Base-by-base conservation (phyloP, 805 yeast genomes). In the Yarrowia phangngaensis region DNA sequence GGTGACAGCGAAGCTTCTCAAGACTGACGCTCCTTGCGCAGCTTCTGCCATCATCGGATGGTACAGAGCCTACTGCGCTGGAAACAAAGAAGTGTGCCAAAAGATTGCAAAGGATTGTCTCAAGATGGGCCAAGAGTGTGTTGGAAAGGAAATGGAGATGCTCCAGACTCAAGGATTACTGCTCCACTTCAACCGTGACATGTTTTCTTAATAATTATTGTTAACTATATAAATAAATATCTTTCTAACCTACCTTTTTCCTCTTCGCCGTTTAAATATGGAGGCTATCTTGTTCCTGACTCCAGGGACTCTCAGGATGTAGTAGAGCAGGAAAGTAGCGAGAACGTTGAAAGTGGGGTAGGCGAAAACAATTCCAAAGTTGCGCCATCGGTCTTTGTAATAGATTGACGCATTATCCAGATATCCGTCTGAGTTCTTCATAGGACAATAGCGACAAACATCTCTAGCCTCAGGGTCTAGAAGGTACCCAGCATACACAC, bases 261-360 rank as follows among this genome's bases (percentile, higher is more conserved):
- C 27, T 8, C 45, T 31, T 19, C 45, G 45, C 45, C 45, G 27
- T 27, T 32, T 31, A 19, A 38, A 23, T 32, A 26, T 38, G 45
- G 45, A 38, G 24, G 45, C 45, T 12, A 38, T 38, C 45, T 38
- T 38, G 45, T 38, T 26, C 11, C 45, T 22, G 32, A 38, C 45
- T 3, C 45, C 45, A 22, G 92, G 92, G 53, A 83, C 90, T 72
- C 92, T 76, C 9, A 79, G 76, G 20, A 77, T 60, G 82, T 84
- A 79, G 71, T 81, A 73, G 54, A 71, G 58, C 58, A 69, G 73
- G 2, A 64, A 48, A 11, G 82, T 70, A 50, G 69, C 64, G 48
- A 74, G 62, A 24, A 65, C 43, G 55, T 77, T 73, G 56, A 76
- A 66, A 17, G 63, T 67, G 54, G 75, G 71, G 57, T 67, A 80